These are phyloP conservation scores for Hypoxylon sp. DNA, from an alignment of 2,329 filamentous ascomycete genomes.

Conservation along the genomic window DNA sequence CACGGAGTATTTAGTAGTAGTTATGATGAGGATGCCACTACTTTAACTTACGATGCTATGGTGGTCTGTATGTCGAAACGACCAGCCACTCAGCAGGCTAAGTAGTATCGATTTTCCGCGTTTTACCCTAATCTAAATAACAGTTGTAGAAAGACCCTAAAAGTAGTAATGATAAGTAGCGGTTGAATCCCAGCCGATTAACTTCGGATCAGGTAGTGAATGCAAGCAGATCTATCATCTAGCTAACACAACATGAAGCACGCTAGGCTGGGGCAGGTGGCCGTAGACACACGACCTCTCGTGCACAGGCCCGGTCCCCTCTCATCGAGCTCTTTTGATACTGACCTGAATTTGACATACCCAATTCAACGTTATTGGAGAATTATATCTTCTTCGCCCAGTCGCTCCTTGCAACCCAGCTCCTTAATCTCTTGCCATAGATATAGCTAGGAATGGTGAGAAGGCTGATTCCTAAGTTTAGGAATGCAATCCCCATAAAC, in stretches of 20 bases:
- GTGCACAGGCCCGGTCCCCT: background rate
- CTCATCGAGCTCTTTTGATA: slow-evolving; percentile 8
- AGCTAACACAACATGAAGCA: slow-evolving; percentile 12
- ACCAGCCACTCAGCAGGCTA: background rate
- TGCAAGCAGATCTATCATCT: slow-evolving; percentile 15
- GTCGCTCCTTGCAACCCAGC: slow-evolving; percentile 48
- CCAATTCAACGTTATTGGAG: slow-evolving; percentile 1
- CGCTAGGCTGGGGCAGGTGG: background rate
- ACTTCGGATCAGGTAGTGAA: slow-evolving; percentile 1
- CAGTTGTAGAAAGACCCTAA: background rate
- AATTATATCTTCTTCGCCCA: slow-evolving; percentile 46
- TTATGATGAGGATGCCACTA: background rate
- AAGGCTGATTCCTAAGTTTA: slow-evolving; percentile 45
- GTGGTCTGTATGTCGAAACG: background rate
- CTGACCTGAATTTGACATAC: slow-evolving; percentile 1
- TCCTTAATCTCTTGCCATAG: slow-evolving; percentile 47
- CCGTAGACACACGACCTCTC: slow-evolving; percentile 3
- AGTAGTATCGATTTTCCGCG: background rate
- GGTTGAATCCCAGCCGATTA: slow-evolving; percentile 6
- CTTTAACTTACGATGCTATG: background rate
- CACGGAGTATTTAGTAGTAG: background rate
- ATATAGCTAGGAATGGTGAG: slow-evolving; percentile 50
- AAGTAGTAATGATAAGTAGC: background rate
- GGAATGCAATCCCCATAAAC: slow-evolving; percentile 45
- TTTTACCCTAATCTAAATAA: too few species aligned